Conservation (phyloP, 257 asterid genomes). For the Nicotiana otophora region DNA sequence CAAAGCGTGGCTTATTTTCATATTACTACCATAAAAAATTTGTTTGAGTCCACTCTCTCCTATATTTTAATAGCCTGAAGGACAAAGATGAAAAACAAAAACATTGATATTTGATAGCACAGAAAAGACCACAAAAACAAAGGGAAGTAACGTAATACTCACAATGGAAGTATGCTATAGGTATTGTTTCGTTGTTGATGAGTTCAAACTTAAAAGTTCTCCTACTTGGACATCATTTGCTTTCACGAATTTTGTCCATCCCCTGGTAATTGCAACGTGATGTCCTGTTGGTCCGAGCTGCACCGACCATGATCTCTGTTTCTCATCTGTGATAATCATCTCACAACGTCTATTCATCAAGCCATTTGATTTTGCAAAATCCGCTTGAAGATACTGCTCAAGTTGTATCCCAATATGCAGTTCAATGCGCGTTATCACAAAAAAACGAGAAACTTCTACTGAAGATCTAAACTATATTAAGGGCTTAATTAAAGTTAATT, state of each 20-base stretch:
- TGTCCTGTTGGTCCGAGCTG: neutral
- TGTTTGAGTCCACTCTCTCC: neutral
- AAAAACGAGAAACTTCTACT: neutral
- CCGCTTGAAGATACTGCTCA: neutral
- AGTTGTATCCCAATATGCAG: neutral
- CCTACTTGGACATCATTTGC: conserved; percentile 18
- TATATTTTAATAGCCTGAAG: neutral
- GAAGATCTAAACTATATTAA: neutral
- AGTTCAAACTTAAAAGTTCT: conserved; percentile 17
- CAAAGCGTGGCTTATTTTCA: too few species aligned
- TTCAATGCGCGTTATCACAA: neutral
- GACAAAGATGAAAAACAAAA: too few species aligned
- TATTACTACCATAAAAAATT: too few species aligned
- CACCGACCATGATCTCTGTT: conserved; percentile 5
- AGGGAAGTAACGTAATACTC: neutral
- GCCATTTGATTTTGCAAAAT: conserved; percentile 2
- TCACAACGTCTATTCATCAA: neutral
- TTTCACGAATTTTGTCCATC: neutral
- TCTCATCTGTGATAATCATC: neutral
- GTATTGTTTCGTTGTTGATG: neutral
- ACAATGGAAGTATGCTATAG: neutral
- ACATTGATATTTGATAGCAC: neutral
- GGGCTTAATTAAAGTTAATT: neutral
- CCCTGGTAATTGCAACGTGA: neutral
- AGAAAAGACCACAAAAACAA: too few species aligned